Evolutionary conservation across 164 flowering plant genomes (phyloP).

Genomic region (Macadamia tetraphylla): DNA sequence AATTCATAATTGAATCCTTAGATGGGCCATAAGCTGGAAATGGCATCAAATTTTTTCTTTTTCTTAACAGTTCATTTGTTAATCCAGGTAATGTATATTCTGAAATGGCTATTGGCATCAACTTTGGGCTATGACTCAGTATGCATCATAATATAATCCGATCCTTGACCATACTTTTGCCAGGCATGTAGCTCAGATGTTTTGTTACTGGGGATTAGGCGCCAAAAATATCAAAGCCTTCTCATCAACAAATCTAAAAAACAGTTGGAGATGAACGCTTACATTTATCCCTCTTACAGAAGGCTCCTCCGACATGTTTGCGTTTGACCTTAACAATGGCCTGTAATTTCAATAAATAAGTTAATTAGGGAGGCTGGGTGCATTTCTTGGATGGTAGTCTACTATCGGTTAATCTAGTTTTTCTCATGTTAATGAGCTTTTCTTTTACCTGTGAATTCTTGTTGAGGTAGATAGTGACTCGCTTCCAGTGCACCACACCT

Average conservation of each 20-base stretch:
- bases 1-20: background rate
- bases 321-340: conserved; percentile 67
- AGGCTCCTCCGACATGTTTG: conserved; percentile 83
- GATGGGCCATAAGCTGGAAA: background rate
- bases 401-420: background rate
- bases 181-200: too few relatives aligned
- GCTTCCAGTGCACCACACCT: conserved; percentile 62
- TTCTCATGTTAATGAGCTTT: background rate
- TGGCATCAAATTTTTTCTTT: too few relatives aligned
- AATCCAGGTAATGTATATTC: too few relatives aligned
- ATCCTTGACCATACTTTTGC: too few relatives aligned
- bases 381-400: background rate
- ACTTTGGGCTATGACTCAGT: too few relatives aligned
- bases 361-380: background rate
- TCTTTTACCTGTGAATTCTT: conserved; percentile 52
- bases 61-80: too few relatives aligned
- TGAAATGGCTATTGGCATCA: too few relatives aligned
- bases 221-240: too few relatives aligned
- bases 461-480: conserved; percentile 58
- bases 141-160: too few relatives aligned
- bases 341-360: conserved; percentile 24
- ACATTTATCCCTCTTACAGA: conserved; percentile 80
- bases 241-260: too few relatives aligned
- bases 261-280: conserved; percentile 16
- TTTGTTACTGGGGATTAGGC: too few relatives aligned